A percentile compares a stretch with the other conserved stretches of the same genome.
These are phyloP conservation scores for Trichodelitschia bisporula DNA, from an alignment of 495 filamentous ascomycete species.

Conservation along the genomic window DNA sequence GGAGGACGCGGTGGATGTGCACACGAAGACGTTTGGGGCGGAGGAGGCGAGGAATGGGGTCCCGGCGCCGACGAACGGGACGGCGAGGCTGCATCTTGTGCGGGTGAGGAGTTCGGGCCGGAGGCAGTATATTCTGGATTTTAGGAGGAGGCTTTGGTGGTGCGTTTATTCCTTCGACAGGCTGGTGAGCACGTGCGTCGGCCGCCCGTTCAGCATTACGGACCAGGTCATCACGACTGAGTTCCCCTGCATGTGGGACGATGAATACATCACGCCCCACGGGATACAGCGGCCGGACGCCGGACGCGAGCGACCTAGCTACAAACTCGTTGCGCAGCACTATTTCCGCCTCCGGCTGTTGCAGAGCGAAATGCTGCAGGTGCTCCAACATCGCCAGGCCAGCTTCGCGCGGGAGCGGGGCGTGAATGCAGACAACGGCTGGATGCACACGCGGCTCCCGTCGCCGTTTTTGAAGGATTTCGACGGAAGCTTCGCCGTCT, in stretches of 20 bases:
- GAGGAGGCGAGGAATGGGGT: neutral
- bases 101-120: constrained; percentile 24
- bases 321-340: constrained; percentile 73
- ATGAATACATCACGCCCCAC: constrained; percentile 67
- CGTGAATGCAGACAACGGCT: constrained; percentile 35
- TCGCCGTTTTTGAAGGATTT: constrained; percentile 73
- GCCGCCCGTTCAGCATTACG: constrained; percentile 76
- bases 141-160: constrained; percentile 83
- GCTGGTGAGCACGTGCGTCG: constrained; percentile 76
- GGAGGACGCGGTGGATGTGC: constrained; percentile 49
- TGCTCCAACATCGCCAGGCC: constrained; percentile 72
- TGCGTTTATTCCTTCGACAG: constrained; percentile 87
- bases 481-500: constrained; percentile 51
- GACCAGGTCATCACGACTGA: constrained; percentile 86
- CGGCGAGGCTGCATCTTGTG: neutral
- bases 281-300: constrained; percentile 32
- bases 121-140: constrained; percentile 66
- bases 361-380: constrained; percentile 87
- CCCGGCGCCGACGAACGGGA: neutral
- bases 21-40: constrained; percentile 4
- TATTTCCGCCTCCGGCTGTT: constrained; percentile 81
- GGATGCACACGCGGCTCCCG: constrained; percentile 51
- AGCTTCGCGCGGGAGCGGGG: constrained; percentile 30
- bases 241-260: constrained; percentile 70
- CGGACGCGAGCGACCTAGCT: constrained; percentile 32